Percentiles rank a stretch among this genome's conserved stretches.
Evolutionary conservation across 83 land plant species (phyloP).

Genomic region (Diphasiastrum complanatum): DNA sequence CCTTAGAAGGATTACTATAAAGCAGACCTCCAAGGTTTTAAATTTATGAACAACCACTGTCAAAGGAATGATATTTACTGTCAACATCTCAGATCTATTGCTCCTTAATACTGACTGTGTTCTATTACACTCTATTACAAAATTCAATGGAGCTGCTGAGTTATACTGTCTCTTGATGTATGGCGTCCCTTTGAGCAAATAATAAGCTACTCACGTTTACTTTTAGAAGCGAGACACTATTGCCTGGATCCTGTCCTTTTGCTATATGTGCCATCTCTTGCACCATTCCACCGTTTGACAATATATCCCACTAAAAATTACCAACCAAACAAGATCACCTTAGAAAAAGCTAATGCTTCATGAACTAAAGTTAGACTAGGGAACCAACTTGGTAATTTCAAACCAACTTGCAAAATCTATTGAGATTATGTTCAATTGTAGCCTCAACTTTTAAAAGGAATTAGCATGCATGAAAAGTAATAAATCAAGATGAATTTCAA

Average conservation of each 20-base stretch:
- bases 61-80: too few species aligned
- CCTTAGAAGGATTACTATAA: too few species aligned
- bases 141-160: too few species aligned
- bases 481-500: too few species aligned
- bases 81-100: too few species aligned
- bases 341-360: neutral
- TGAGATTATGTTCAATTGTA: too few species aligned
- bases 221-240: slow-evolving; percentile 22
- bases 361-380: neutral
- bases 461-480: too few species aligned
- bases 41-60: too few species aligned
- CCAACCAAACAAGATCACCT: neutral
- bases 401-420: neutral
- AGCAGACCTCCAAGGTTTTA: too few species aligned
- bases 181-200: neutral
- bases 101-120: too few species aligned
- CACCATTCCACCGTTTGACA: slow-evolving; percentile 12
- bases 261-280: slow-evolving; percentile 30
- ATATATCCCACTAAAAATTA: slow-evolving; percentile 24
- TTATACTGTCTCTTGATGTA: neutral
- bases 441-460: too few species aligned
- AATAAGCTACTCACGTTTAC: slow-evolving; percentile 15
- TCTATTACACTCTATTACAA: too few species aligned
- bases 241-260: slow-evolving; percentile 22
- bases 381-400: neutral